These are phyloP conservation scores for Yamadazyma conglobata DNA, from an alignment of 1,139 yeast genomes.

Conservation along the genomic window DNA sequence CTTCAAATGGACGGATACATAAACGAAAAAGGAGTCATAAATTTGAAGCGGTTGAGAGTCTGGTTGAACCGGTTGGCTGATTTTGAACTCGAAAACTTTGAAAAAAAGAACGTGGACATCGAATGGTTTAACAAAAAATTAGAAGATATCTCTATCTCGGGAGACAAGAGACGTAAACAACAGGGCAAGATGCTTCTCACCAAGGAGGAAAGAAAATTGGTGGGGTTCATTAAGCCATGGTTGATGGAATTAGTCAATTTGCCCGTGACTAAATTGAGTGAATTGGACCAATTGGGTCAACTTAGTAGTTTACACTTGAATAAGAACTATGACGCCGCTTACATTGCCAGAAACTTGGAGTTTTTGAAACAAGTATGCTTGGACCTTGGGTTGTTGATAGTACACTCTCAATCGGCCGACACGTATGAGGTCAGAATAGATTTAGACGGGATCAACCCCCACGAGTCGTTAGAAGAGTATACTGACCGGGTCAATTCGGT, in stretches of 20 bases:
- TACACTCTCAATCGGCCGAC: constrained; percentile 56
- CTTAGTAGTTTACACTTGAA: constrained; percentile 46
- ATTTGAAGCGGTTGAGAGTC: constrained; percentile 62
- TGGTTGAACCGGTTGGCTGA: constrained; percentile 71
- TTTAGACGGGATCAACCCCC: constrained; percentile 67
- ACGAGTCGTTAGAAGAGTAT: constrained; percentile 62
- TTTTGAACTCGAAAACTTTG: constrained; percentile 80
- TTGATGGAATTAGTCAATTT: constrained; percentile 40
- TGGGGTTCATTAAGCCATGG: constrained; percentile 68
- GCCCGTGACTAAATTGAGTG: constrained; percentile 26
- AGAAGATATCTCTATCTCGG: constrained; percentile 72
- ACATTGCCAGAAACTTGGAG: constrained; percentile 48
- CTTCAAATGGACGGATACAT: constrained; percentile 78
- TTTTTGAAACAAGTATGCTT: constrained; percentile 61
- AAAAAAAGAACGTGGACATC: constrained; percentile 75
- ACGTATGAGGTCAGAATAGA: constrained; percentile 61
- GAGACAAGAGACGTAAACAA: constrained; percentile 63
- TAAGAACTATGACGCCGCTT: constrained; percentile 36
- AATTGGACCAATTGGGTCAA: constrained; percentile 39
- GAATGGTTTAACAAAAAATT: constrained; percentile 89
- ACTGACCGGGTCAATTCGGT: constrained; percentile 45
- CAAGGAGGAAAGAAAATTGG: constrained; percentile 67
- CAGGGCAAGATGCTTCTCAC: constrained; percentile 65
- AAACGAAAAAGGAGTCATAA: constrained; percentile 77
- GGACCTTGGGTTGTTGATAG: constrained; percentile 62